These are phyloP conservation scores for Komagataella ulmi DNA, from an alignment of 805 yeast species.

Conservation along the genomic window DNA sequence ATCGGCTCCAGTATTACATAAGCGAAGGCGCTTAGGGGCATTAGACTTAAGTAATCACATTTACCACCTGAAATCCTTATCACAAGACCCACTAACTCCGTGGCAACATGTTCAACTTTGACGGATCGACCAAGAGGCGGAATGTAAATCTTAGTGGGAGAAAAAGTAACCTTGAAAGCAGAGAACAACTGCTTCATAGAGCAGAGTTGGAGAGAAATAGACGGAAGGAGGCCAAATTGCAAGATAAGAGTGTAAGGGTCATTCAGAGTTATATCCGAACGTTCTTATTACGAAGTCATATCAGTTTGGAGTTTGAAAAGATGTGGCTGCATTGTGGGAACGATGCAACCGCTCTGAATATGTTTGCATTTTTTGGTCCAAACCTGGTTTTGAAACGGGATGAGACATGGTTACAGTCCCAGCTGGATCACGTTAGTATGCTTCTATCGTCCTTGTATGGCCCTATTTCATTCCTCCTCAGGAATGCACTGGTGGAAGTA, in stretches of 20 bases:
- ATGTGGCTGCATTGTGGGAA: constrained; percentile 9
- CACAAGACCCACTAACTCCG: neutral
- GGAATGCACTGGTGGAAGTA: neutral
- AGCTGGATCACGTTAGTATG: neutral
- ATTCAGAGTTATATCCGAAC: constrained; percentile 39
- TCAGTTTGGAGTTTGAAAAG: constrained; percentile 13
- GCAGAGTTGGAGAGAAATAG: constrained; percentile 54
- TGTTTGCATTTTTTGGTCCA: neutral
- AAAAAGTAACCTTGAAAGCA: constrained; percentile 14
- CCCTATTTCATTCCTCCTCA: neutral
- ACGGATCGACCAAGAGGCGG: constrained; percentile 17
- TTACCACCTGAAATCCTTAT: neutral
- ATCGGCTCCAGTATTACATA: neutral
- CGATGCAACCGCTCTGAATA: neutral
- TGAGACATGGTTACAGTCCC: neutral
- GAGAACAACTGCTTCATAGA: constrained; percentile 37
- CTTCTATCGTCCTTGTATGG: neutral
- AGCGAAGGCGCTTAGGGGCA: neutral
- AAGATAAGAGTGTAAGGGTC: constrained; percentile 30
- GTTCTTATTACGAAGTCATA: constrained; percentile 17
- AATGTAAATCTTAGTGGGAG: constrained; percentile 37
- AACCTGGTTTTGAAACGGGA: neutral
- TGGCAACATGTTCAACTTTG: constrained; percentile 11
- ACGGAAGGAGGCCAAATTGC: constrained; percentile 42
- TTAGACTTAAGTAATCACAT: neutral